Evolutionary conservation across 176 grass and related monocot species (phyloP).

Genomic region (Carex scoparia): DNA sequence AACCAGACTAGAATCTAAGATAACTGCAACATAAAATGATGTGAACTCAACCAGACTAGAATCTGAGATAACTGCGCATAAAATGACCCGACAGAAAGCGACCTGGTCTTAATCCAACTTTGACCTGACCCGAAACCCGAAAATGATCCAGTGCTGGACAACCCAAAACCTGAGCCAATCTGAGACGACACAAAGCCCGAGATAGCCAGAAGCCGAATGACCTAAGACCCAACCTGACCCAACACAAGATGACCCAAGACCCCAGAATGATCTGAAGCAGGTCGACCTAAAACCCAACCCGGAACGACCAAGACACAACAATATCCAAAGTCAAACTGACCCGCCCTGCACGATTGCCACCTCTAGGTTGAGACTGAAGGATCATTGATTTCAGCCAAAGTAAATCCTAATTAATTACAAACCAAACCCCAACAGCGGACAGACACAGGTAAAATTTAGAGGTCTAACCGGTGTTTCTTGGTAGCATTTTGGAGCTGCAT

Average conservation of each 20-base stretch:
- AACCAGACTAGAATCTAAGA: not conserved
- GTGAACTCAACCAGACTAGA: not conserved
- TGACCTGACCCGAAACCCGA: not conserved
- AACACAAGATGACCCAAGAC: not conserved
- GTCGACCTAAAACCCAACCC: not conserved
- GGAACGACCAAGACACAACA: not conserved
- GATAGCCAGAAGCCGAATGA: not conserved
- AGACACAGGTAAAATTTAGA: not conserved
- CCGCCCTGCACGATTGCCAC: not conserved
- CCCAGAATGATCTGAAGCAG: not conserved
- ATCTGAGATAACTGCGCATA: not conserved
- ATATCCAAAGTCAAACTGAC: not conserved
- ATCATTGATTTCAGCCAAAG: not conserved
- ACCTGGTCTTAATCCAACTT: not conserved
- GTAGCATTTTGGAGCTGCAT: constrained; percentile 59
- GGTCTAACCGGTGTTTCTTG: constrained; percentile 60
- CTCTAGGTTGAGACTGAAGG: not conserved
- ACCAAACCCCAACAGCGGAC: not conserved
- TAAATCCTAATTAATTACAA: not conserved
- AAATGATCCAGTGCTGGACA: not conserved
- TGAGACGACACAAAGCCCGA: too few relatives aligned
- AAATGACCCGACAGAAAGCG: not conserved
- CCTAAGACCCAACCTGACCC: not conserved
- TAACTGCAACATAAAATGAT: not conserved
- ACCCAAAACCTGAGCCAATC: not conserved